Evolutionary conservation across 257 asterid species (phyloP), one percentile per base, ranked within the genome.

Genomic region (Gynochthodes officinalis): DNA sequence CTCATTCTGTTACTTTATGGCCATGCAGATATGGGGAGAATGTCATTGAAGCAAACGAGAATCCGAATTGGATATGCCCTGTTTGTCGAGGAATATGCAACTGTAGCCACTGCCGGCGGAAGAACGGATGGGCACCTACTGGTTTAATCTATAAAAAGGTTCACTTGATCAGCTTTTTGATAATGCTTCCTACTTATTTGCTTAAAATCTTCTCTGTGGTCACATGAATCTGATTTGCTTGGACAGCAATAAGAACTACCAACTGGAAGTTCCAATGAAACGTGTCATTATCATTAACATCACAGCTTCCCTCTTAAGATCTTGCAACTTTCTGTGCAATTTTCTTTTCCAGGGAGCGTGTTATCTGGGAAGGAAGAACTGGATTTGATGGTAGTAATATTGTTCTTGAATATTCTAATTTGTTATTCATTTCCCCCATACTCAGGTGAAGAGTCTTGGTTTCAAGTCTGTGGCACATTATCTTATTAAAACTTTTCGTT

Each of bases 401-500:
- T 62, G 30, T 64, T 52, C 32, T 53, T 63, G 63, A 74, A 67
- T 64, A 79, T 10, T 12, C 58, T 44, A 64, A 67, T 42, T 14
- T 64, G 40, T 33, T 48, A 65, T 44, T 82, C 16, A 16, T 35
- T 35, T 18, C 23, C 49, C 18, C 48, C 35, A 35, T 35, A 1
- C 25, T 63, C 68, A 89, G 96, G 96, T 81, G 42, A 18, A 7
- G 57, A 59, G 35, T 15, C 87, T 80, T 64, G 94, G 96, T 69
- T 88, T 73, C 87, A 89, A 83, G 80, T 89, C 96, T 23, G 96
- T 88, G 76, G 94, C 96, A 16, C 96, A 90, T 84, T 90, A 86
- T 77, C 96, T 90, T 71, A 82, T 90, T 30, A 69, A 69, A 40
- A 85, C 86, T 27, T 60, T 39, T 68, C 75, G 70, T 8, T 66